Conservation (phyloP, 805 yeast genomes). For the Candida alai region DNA sequence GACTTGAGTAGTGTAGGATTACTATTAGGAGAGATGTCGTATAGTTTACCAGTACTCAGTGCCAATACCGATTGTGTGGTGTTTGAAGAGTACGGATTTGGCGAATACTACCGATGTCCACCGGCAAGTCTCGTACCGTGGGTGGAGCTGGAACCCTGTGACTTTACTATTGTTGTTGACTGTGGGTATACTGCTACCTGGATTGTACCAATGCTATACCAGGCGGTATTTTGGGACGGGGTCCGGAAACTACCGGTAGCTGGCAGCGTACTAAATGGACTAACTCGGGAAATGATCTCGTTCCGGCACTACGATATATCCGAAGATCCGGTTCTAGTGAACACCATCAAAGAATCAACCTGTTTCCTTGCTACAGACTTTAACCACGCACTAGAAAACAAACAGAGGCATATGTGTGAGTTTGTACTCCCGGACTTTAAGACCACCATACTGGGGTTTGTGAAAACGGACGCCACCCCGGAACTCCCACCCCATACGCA, state of each 20-base stretch:
- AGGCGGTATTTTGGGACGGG: constrained; percentile 72
- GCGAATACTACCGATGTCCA: constrained; percentile 62
- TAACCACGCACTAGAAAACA: constrained; percentile 39
- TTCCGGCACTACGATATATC: constrained; percentile 90
- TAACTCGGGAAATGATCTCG: constrained; percentile 77
- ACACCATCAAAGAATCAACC: constrained; percentile 78
- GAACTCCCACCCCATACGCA: constrained; percentile 51
- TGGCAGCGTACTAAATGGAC: constrained; percentile 80
- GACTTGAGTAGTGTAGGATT: constrained; percentile 42
- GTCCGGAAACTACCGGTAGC: constrained; percentile 79
- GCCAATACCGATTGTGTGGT: constrained; percentile 85
- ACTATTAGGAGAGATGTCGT: constrained; percentile 75
- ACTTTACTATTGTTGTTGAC: constrained; percentile 79
- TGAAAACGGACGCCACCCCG: constrained; percentile 30
- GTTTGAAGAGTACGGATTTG: constrained; percentile 89
- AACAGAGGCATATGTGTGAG: constrained; percentile 45
- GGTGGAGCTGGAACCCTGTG: constrained; percentile 24
- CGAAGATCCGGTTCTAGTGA: constrained; percentile 83
- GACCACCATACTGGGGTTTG: constrained; percentile 73
- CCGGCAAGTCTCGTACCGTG: constrained; percentile 45
- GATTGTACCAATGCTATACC: constrained; percentile 79
- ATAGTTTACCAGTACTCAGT: constrained; percentile 76
- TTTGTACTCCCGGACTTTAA: constrained; percentile 88
- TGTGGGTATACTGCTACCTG: constrained; percentile 86
- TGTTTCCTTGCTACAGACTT: constrained; percentile 67